phyloP scores from a whole-genome alignment of 106 monocot genomes.

The Narthecium ossifragum region DNA sequence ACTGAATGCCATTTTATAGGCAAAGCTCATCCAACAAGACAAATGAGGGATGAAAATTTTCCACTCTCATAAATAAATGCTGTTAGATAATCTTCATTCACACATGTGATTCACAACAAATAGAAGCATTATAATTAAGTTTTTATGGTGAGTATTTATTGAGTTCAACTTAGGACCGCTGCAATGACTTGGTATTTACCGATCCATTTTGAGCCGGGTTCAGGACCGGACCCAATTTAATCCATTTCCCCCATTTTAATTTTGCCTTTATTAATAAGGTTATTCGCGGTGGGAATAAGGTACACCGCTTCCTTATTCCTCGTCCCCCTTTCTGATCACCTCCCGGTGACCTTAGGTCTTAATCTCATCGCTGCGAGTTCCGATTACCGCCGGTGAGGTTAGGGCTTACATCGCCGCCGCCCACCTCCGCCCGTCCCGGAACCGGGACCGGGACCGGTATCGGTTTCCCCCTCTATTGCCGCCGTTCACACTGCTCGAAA shows the following conservation, averaged over 20 bases:
- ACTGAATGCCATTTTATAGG: no score
- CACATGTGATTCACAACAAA: no score
- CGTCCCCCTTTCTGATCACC: conserved; percentile 35
- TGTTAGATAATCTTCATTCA: not conserved
- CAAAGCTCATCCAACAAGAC: no score
- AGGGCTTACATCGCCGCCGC: conserved; percentile 18
- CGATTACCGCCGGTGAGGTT: conserved; percentile 22
- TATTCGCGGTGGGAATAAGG: conserved; percentile 2
- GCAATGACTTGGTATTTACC: no score
- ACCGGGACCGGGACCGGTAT: conserved; percentile 16
- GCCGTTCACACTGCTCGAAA: not conserved
- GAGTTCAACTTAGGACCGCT: no score
- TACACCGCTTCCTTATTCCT: not conserved
- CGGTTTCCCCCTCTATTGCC: not conserved
- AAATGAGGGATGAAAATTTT: no score
- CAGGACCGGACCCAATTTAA: not conserved
- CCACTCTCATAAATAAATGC: not conserved
- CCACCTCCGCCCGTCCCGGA: not conserved
- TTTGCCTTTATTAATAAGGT: not conserved
- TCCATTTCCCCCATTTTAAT: not conserved
- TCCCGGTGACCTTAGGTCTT: conserved; percentile 27
- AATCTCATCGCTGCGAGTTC: not conserved
- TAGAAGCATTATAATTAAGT: no score
- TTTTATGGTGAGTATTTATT: no score
- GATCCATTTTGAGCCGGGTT: not conserved